phyloP scores from a whole-genome alignment of 495 filamentous ascomycete species.

The Jackrogersella minutella region DNA sequence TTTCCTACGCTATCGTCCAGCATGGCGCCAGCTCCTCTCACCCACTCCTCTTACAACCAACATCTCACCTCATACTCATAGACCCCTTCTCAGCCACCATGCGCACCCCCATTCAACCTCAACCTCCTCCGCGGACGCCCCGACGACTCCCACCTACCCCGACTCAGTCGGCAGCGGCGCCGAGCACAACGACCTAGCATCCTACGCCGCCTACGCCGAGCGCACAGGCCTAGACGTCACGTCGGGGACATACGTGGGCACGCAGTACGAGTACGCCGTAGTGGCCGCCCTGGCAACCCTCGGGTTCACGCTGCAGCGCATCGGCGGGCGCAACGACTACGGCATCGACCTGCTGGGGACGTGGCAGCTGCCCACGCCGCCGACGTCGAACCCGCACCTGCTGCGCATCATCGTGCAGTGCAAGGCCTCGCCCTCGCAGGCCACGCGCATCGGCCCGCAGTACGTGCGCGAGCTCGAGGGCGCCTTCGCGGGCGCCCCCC shows the following conservation, averaged over 20 bases:
- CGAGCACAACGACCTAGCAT: slow-evolving; percentile 70
- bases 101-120: slow-evolving; percentile 13
- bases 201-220: slow-evolving; percentile 76
- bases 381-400: too few relatives aligned
- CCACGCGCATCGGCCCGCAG: slow-evolving; percentile 65
- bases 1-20: slow-evolving; percentile 1
- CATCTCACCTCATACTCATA: not conserved
- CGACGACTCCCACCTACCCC: slow-evolving; percentile 56
- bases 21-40: slow-evolving; percentile 18
- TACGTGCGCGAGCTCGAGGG: slow-evolving; percentile 87
- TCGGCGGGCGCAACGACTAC: slow-evolving; percentile 76
- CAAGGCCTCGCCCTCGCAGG: slow-evolving; percentile 62
- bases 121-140: slow-evolving; percentile 25
- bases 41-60: not conserved
- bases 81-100: slow-evolving; percentile 9
- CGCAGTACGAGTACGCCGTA: slow-evolving; percentile 76
- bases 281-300: slow-evolving; percentile 65
- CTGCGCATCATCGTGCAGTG: slow-evolving; percentile 83
- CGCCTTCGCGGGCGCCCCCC: slow-evolving; percentile 72
- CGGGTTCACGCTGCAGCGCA: slow-evolving; percentile 72
- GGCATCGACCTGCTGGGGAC: slow-evolving; percentile 87
- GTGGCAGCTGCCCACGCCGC: slow-evolving; percentile 75
- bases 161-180: slow-evolving; percentile 53
- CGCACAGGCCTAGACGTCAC: slow-evolving; percentile 59
- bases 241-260: slow-evolving; percentile 68